Conservation (phyloP, 495 filamentous ascomycete species). For the Talaromyces stipitatus region DNA sequence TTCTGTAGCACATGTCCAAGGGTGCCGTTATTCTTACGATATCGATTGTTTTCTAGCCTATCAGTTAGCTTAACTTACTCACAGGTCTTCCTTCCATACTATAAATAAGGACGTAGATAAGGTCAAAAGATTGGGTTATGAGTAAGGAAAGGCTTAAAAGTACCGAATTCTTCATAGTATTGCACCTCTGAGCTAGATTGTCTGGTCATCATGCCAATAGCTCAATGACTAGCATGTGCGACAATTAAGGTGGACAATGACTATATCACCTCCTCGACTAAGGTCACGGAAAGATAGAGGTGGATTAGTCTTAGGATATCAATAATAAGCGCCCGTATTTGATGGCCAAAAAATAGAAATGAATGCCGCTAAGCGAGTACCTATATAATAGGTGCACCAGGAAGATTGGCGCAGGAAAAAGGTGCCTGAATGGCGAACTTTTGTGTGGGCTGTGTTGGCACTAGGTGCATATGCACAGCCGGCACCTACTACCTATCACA, state of each 20-base stretch:
- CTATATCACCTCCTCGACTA: neutral
- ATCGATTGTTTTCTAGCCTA: neutral
- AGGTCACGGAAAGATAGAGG: neutral
- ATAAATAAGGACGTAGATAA: neutral
- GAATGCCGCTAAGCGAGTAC: no score
- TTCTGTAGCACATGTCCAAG: neutral
- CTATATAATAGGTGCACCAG: no score
- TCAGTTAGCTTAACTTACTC: neutral
- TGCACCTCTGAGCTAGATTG: neutral
- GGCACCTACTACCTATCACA: no score
- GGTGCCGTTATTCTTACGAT: neutral
- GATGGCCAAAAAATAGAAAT: neutral
- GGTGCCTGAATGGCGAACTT: no score
- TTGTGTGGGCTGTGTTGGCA: no score
- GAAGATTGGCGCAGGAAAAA: no score
- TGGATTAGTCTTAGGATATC: neutral
- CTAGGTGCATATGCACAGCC: no score
- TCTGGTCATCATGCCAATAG: neutral
- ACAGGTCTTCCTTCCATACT: no score
- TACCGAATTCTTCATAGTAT: slow-evolving; percentile 2
- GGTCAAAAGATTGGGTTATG: neutral
- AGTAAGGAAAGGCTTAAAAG: neutral
- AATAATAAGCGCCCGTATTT: neutral
- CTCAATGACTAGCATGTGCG: neutral
- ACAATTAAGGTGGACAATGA: neutral